Base-by-base conservation (phyloP, 495 filamentous ascomycete species). In the Aspergillus sparsus region DNA sequence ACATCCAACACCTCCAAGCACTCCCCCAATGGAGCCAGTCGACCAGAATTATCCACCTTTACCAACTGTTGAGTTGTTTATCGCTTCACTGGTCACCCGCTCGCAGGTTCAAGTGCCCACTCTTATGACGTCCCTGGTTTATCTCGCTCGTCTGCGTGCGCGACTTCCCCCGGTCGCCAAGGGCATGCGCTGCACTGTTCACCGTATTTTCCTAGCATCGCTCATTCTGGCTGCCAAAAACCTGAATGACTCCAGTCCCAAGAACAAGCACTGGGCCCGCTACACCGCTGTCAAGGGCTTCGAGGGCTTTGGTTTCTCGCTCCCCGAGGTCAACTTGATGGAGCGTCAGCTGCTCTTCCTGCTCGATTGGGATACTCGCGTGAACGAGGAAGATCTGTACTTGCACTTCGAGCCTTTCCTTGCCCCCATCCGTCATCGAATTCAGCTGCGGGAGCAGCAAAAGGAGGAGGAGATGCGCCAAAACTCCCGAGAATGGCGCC, bases 191-290 rank as follows among this genome's bases (percentile, higher is more conserved):
- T 98, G 94, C 80, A 98, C 94, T 12, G 92, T 94, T 45, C 94
- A 98, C 72, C 85, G 88, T 36, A 91, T 91, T 74, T 91, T 91
- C 75, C 84, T 91, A 18, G 88, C 88, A n/a, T 84, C 87, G 9
- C 82, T 91, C 58, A 91, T 91, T 61, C 82, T 91, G 33, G 86
- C 88, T 8, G 88, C 88, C 8, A 91, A 91, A 81, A 89, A 91
- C 68, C 72, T 91, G 49, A 91, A 91, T 66, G 88, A 91, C 78
- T 96, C 93, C 50, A 96, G 92, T 31, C 94, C 95, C 53, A 98
- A 98, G 87, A 98, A 98, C 84, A 98, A 97, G 85, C 94, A 98
- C 80, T 98, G 94, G 94, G 92, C 94, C 32, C 86, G 83, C 59
- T 98, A 98, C 80, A 93, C 89, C 53, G 74, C 77, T 42, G 86